Evolutionary conservation across 805 yeast genomes (phyloP), one percentile per base, ranked within the genome.

Genomic region (Myxozyma neotropica): DNA sequence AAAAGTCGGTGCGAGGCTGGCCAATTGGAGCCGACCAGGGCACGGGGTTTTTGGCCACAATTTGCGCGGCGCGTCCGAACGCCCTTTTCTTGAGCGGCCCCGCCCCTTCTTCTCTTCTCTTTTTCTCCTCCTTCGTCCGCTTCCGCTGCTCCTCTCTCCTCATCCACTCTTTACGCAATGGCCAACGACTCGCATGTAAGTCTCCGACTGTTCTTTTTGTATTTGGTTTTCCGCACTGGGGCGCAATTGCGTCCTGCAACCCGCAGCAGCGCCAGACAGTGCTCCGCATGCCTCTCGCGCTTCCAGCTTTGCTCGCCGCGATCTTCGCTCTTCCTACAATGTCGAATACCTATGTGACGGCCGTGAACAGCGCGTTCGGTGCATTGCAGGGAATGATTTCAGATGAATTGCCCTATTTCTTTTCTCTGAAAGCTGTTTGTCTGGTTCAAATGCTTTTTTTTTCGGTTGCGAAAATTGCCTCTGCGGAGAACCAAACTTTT

Each of bases 181-280:
- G 55, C 55, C 13, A 38, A 38, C 40, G 59, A 55, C 59, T 48
- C 55, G 49, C 59, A 55, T 43, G 59, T 55, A 48, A 39, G 59
- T 55, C 29, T 21, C 21, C 46, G 21, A 42, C 21, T 42, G 29
- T 24, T 42, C 21, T 21, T 23, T 10, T 6, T 23, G n/a, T 8
- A 8, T n/a, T 8, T 29, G 33, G 33, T 10, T 23, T n/a, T 44
- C 7, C 33, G 35, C 33, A 8, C 15, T 15, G 35, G 26, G n/a
- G n/a, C n/a, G 35, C n/a, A 13, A 26, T 23, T 24, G 48, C 48
- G 48, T 44, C 10, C 33, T 7, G n/a, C n/a, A n/a, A n/a, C n/a
- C n/a, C n/a, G n/a, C n/a, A n/a, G n/a, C n/a, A n/a, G n/a, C n/a
- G n/a, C n/a, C n/a, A n/a, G n/a, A n/a, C n/a, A n/a, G n/a, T n/a